phyloP scores from a whole-genome alignment of 176 grass and related monocot species.

The Rhynchospora pubera region DNA sequence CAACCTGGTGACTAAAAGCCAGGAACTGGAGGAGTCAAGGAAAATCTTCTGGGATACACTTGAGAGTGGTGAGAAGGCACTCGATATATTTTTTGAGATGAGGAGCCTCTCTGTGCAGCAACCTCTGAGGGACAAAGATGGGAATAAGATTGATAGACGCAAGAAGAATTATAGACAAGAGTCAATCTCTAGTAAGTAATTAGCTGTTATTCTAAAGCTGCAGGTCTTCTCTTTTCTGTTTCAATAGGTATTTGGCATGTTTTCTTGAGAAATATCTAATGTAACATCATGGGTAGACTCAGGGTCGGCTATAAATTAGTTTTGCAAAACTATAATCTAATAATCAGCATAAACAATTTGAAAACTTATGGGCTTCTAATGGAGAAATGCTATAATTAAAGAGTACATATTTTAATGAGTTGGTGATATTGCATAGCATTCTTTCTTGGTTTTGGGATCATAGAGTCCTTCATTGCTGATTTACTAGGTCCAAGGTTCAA shows the following conservation, averaged over 20 bases:
- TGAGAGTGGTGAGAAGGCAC: conserved; percentile 64
- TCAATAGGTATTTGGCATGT: background rate
- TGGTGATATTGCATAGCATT: background rate
- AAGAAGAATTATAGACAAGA: conserved; percentile 50
- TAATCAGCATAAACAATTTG: background rate
- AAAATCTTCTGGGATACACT: conserved; percentile 79
- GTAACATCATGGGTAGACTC: background rate
- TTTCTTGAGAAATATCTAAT: background rate
- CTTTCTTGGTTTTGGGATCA: background rate
- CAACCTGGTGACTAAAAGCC: conserved; percentile 65
- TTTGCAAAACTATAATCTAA: background rate
- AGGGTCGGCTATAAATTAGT: background rate
- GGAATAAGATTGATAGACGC: conserved; percentile 44
- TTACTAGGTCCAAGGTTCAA: background rate
- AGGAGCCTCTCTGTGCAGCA: conserved; percentile 47
- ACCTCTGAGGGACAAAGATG: conserved; percentile 44
- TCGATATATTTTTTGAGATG: conserved; percentile 79
- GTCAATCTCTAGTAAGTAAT: conserved; percentile 49
- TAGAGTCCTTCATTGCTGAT: background rate
- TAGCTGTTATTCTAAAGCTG: background rate
- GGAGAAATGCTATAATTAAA: background rate
- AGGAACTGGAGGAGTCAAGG: conserved; percentile 62
- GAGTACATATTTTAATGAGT: background rate
- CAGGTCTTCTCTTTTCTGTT: background rate
- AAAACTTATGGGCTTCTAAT: background rate